Conservation (phyloP, 257 asterid genomes). For the Solanum neorickii region DNA sequence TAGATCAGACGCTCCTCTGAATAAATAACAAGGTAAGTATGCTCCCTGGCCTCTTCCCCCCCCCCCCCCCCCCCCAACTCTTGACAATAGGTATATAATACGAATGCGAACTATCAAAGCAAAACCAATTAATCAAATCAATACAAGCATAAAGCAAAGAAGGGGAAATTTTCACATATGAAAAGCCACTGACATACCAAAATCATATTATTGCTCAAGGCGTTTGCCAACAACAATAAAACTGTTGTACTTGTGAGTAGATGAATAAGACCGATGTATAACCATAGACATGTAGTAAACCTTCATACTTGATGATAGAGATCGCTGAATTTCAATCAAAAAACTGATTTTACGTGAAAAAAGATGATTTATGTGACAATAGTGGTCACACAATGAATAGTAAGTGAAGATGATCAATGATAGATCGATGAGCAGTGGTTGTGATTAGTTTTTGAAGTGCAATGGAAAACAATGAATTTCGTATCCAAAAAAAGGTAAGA, state of each 20-base stretch:
- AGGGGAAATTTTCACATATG: too few species aligned
- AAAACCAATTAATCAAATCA: neutral
- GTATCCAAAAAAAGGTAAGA: too few species aligned
- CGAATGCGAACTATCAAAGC: slow-evolving; percentile 52
- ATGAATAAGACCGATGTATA: slow-evolving; percentile 77
- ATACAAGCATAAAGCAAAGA: too few species aligned
- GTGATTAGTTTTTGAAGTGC: too few species aligned
- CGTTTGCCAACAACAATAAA: slow-evolving; percentile 67
- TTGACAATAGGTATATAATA: slow-evolving; percentile 54
- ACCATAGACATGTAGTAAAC: slow-evolving; percentile 73
- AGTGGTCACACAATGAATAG: too few species aligned
- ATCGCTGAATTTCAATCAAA: slow-evolving; percentile 65
- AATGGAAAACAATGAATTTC: too few species aligned
- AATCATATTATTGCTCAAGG: slow-evolving; percentile 87
- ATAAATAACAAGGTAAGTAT: slow-evolving; percentile 54
- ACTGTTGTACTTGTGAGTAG: slow-evolving; percentile 59
- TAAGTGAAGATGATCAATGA: too few species aligned
- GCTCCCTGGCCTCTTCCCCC: neutral
- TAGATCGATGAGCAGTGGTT: too few species aligned
- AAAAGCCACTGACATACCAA: slow-evolving; percentile 26
- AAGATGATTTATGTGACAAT: too few species aligned
- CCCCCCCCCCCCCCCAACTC: slow-evolving; percentile 44
- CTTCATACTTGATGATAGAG: slow-evolving; percentile 78
- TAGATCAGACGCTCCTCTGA: slow-evolving; percentile 32
- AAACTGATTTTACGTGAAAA: neutral